Base-by-base conservation (phyloP, 768 basidiomycete genomes). In the Scleroderma citrinum region DNA sequence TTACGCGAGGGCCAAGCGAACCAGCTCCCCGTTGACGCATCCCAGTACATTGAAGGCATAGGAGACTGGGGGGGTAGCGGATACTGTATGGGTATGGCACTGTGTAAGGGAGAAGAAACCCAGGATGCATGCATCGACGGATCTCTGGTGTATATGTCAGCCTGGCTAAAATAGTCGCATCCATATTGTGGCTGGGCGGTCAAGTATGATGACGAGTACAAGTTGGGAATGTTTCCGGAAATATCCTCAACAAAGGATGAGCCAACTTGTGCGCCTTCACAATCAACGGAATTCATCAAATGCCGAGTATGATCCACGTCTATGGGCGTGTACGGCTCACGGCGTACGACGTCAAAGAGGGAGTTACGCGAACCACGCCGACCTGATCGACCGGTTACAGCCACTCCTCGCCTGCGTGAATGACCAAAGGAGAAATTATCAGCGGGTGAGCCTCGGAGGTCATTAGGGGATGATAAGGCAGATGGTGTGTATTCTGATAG, bases 281-380 rank as follows among this genome's bases (percentile, higher is more conserved):
- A 48, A 23, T 53, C 43, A 36, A 49, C 41, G 43, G 54, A 10
- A 34, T 50, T 56, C 62, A 57, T 58, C 51, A 52, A 41, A 16
- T 49, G 58, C 23, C 55, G 56, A 44, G 24, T 40, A 46, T 50
- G 50, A 42, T 62, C 62, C 29, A 53, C 44, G 46, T 64, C 62
- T 46, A 45, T 50, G 44, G 46, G 47, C 49, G 49, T 66, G 46
- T 68, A 59, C 34, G 61, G 53, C 30, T 48, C 13, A 20, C 60
- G 64, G 17, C 55, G 58, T 43, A 68, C 59, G 36, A 69, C 63
- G 63, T 71, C 74, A 53, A 72, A 73, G 46, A 69, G 58, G 14
- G 70, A 53, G 46, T 69, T 66, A 51, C 71, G 72, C 41, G 68
- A 67, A 38, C 57, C 61, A 32, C 64, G 69, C 37, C 69, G 63